Percentiles rank a stretch among this genome's conserved stretches.
Conservation (phyloP, 2,329 filamentous ascomycete genomes). For the Colletotrichum endophyticum region DNA sequence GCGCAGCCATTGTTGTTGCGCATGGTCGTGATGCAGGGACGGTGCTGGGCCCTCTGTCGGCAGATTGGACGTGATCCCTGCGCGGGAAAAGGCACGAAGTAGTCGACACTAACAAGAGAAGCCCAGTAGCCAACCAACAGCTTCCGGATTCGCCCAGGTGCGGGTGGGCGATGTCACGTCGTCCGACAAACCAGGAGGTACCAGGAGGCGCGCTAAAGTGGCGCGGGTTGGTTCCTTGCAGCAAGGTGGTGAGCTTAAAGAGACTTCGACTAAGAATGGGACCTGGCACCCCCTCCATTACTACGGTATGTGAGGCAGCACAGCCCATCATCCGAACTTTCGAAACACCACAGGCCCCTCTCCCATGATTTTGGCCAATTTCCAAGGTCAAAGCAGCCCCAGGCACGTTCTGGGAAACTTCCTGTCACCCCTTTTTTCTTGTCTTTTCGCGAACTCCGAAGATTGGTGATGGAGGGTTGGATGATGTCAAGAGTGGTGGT, state of each 20-base stretch:
- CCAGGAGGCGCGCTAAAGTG: not conserved
- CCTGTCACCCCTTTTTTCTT: not conserved
- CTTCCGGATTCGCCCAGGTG: not conserved
- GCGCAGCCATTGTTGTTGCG: not conserved
- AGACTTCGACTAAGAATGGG: slow-evolving; percentile 8
- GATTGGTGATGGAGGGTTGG: not conserved
- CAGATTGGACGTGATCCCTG: not conserved
- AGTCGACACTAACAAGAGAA: not conserved
- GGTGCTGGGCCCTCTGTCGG: not conserved
- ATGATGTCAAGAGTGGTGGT: slow-evolving; percentile 6
- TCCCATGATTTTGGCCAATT: slow-evolving; percentile 6
- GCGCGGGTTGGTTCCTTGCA: not conserved
- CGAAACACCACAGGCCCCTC: slow-evolving; percentile 8
- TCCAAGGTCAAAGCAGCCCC: slow-evolving; percentile 3
- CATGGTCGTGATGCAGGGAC: slow-evolving; percentile 5
- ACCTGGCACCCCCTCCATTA: not conserved
- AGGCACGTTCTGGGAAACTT: not conserved
- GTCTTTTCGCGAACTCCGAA: not conserved
- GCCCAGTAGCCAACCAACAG: not conserved
- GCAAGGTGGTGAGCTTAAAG: slow-evolving; percentile 20
- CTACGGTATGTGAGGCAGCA: slow-evolving; percentile 12
- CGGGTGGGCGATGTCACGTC: slow-evolving; percentile 2
- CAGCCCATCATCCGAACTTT: slow-evolving; percentile 20
- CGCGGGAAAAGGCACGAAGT: not conserved
- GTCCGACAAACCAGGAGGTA: not conserved